phyloP scores from a whole-genome alignment of 352 stramenopile genomes.

The Peronospora tabacina region DNA sequence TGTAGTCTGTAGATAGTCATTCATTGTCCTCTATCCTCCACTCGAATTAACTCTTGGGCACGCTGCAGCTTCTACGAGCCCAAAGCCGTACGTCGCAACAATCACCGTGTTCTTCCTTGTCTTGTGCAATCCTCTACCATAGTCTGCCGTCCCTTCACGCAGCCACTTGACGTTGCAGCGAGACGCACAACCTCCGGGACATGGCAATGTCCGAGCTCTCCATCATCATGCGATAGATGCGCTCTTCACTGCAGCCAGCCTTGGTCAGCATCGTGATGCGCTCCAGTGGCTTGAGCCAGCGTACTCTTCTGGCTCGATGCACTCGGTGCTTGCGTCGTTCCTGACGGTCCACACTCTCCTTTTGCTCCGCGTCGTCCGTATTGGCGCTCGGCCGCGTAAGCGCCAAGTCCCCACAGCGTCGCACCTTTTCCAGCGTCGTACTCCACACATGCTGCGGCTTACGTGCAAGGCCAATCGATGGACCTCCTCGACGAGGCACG shows the following conservation, averaged over 20 bases:
- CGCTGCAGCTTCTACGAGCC: not conserved
- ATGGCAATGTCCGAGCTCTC: conserved; percentile 46
- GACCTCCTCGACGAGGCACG: conserved; percentile 40
- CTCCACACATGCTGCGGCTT: conserved; percentile 40
- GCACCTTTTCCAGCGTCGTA: conserved; percentile 36
- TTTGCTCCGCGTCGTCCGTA: not conserved
- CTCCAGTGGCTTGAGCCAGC: conserved; percentile 56
- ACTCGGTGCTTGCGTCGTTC: conserved; percentile 11
- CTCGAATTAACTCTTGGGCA: not conserved
- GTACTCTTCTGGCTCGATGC: conserved; percentile 22
- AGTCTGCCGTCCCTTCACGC: not conserved
- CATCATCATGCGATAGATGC: conserved; percentile 52
- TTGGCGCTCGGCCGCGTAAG: conserved; percentile 7
- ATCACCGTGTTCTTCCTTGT: not conserved
- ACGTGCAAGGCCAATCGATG: conserved; percentile 41
- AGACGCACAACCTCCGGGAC: conserved; percentile 20
- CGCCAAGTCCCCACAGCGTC: conserved; percentile 22
- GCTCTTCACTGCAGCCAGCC: conserved; percentile 40
- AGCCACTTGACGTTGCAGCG: conserved; percentile 3
- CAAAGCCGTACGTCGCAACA: not conserved
- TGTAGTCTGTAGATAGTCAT: conserved; percentile 4
- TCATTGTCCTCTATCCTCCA: conserved; percentile 1
- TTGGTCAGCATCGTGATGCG: conserved; percentile 36
- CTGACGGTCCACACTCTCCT: conserved; percentile 7
- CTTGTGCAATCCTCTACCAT: not conserved